These are phyloP conservation scores for Quercus ilex DNA, from an alignment of 306 rosid genomes.

Conservation along the genomic window DNA sequence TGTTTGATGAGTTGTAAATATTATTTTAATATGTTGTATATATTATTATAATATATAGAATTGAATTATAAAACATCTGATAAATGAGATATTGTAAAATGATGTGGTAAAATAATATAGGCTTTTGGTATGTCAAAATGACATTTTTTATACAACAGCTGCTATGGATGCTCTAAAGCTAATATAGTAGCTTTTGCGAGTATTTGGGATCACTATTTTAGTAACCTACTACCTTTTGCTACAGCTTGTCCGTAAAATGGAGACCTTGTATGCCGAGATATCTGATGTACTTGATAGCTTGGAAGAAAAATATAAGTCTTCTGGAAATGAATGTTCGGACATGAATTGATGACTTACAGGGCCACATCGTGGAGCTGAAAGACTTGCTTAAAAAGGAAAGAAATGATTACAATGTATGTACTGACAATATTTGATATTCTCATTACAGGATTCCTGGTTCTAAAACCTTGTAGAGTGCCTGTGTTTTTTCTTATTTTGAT, in stretches of 20 bases:
- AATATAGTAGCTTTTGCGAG: not conserved
- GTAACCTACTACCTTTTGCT: not conserved
- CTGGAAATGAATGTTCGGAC: conserved; percentile 43
- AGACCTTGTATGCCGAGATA: conserved; percentile 68
- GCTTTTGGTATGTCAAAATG: too few species aligned
- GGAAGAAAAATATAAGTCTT: conserved; percentile 50
- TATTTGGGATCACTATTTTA: conserved; percentile 14
- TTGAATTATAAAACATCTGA: too few species aligned
- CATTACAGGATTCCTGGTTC: conserved; percentile 12
- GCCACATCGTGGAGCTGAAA: conserved; percentile 59
- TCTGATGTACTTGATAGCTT: conserved; percentile 59
- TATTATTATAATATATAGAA: too few species aligned
- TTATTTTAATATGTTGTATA: too few species aligned
- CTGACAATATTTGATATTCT: conserved; percentile 1
- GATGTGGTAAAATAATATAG: too few species aligned
- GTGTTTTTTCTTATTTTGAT: conserved; percentile 4
- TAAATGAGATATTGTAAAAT: too few species aligned
- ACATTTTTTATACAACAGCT: too few species aligned
- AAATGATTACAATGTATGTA: conserved; percentile 73
- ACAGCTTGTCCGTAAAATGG: conserved; percentile 73
- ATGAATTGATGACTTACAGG: conserved; percentile 42
- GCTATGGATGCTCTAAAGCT: not conserved
- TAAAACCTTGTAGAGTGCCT: conserved; percentile 7
- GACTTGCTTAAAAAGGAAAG: conserved; percentile 65
- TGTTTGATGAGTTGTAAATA: too few species aligned